phyloP scores from a whole-genome alignment of 441 rosid genomes.

The Eruca vesicaria region DNA sequence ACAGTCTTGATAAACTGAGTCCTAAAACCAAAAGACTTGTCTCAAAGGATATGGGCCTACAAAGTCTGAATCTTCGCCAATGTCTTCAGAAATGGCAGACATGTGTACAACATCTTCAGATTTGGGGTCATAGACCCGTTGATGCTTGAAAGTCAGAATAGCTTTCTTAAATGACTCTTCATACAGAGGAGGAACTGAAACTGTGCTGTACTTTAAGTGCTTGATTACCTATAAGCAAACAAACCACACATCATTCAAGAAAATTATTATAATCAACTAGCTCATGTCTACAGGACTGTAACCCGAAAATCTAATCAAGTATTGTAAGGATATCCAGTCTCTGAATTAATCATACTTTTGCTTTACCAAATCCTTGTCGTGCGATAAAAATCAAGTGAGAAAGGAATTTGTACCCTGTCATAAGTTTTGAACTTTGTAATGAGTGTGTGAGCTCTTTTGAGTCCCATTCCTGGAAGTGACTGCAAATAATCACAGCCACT shows the following conservation, averaged over 20 bases:
- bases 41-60: slow-evolving; percentile 97
- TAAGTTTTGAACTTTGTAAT: slow-evolving; percentile 73
- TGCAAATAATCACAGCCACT: slow-evolving; percentile 98
- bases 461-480: slow-evolving; percentile 94
- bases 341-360: neutral
- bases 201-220: slow-evolving; percentile 79
- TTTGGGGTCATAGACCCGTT: slow-evolving; percentile 80
- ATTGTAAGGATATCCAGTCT: neutral
- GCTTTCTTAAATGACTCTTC: slow-evolving; percentile 91
- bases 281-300: neutral
- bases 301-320: slow-evolving; percentile 6
- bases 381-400: slow-evolving; percentile 8
- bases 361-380: neutral
- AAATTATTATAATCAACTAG: no score
- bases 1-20: neutral
- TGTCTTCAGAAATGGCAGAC: slow-evolving; percentile 44
- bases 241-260: slow-evolving; percentile 3
- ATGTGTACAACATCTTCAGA: slow-evolving; percentile 60
- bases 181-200: slow-evolving; percentile 77
- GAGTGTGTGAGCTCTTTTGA: slow-evolving; percentile 90
- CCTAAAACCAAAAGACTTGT: slow-evolving; percentile 9
- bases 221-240: slow-evolving; percentile 63
- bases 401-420: slow-evolving; percentile 56
- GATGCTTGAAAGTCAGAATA: slow-evolving; percentile 84
- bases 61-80: slow-evolving; percentile 61